These are phyloP conservation scores for Fonsecaea pedrosoi DNA, from an alignment of 2,329 filamentous ascomycete genomes.

Conservation along the genomic window DNA sequence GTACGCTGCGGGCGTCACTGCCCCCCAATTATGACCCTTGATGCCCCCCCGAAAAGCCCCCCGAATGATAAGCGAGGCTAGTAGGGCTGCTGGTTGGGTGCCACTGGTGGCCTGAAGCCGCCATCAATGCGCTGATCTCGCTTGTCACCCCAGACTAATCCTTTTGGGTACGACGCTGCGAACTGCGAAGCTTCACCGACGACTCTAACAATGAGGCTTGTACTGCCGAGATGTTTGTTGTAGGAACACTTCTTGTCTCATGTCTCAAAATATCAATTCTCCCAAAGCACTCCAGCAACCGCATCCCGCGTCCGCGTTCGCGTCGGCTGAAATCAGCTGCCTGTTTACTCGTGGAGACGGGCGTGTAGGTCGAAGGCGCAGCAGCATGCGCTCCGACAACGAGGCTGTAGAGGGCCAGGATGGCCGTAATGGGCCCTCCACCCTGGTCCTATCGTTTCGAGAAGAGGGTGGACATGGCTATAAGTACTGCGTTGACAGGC, in stretches of 20 bases:
- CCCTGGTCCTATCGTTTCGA: not conserved
- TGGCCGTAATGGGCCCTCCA: not conserved
- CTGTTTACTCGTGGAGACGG: not conserved
- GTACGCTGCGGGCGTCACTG: not conserved
- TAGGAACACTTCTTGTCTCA: not conserved
- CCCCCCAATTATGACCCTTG: not conserved
- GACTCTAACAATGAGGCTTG: not conserved
- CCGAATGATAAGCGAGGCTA: not conserved
- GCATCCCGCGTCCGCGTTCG: not conserved
- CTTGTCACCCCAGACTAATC: constrained; percentile 5
- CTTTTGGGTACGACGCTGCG: constrained; percentile 2
- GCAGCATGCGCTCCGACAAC: not conserved
- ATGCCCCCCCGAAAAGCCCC: not conserved
- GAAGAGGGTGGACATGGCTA: not conserved
- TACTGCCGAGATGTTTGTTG: not conserved
- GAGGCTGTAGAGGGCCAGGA: not conserved
- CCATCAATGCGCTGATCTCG: not conserved
- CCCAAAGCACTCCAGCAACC: not conserved
- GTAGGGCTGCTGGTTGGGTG: not conserved
- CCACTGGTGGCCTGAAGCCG: not conserved
- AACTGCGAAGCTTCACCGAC: not conserved
- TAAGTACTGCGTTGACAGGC: not conserved
- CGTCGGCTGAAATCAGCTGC: not conserved
- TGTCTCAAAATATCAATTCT: constrained; percentile 10
- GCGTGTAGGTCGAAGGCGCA: constrained; percentile 9